Percentiles rank a stretch among this genome's conserved stretches.
Evolutionary conservation across 176 grass and related monocot species (phyloP).

Genomic region (Juncus inflexus): DNA sequence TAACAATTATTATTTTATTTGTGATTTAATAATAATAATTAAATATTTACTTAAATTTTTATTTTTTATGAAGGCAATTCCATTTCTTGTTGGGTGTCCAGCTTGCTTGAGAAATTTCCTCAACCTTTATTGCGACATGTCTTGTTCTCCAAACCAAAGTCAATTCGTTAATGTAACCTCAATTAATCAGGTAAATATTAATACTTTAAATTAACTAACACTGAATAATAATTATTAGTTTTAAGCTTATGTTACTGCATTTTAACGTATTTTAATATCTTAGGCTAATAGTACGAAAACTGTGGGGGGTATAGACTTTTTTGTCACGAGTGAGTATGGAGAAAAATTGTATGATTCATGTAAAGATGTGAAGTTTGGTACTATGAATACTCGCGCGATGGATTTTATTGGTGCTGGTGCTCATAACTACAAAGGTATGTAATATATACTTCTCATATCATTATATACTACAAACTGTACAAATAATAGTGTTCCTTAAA

Average conservation of each 20-base stretch:
- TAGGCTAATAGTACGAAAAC: constrained; percentile 66
- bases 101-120: constrained; percentile 99
- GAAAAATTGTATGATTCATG: constrained; percentile 84
- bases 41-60: constrained; percentile 21
- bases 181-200: constrained; percentile 46
- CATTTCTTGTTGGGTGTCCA: constrained; percentile 98
- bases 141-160: constrained; percentile 95
- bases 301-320: constrained; percentile 81
- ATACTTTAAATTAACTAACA: neutral
- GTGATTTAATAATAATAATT: constrained; percentile 23
- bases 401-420: constrained; percentile 91
- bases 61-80: constrained; percentile 69
- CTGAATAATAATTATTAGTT: neutral
- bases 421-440: constrained; percentile 71
- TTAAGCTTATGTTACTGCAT: neutral
- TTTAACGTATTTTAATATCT: constrained; percentile 11
- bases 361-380: constrained; percentile 99
- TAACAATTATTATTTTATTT: constrained; percentile 21
- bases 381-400: constrained; percentile 88
- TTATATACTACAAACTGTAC: too few species aligned
- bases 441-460: neutral
- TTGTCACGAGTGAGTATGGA: constrained; percentile 61
- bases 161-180: constrained; percentile 98
- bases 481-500: too few species aligned
- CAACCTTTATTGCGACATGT: constrained; percentile 88